These are phyloP conservation scores for Geosiphon pyriformis DNA, from an alignment of 192 early-diverging fungal genomes.

Conservation along the genomic window DNA sequence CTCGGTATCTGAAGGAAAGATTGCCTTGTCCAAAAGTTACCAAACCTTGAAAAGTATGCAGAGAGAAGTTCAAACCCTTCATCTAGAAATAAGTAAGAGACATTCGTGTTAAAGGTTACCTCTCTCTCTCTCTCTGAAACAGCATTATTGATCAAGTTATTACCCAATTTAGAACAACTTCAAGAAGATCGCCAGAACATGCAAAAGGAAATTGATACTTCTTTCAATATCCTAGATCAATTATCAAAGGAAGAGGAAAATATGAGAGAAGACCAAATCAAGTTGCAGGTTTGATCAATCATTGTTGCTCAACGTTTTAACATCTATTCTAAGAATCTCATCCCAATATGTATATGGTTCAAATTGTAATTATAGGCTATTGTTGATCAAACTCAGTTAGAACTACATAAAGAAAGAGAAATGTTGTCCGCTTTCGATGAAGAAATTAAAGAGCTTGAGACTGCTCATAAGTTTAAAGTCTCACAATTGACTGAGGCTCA, in stretches of 20 bases:
- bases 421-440: slow-evolving; percentile 70
- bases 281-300: neutral
- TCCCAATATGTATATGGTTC: neutral
- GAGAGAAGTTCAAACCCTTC: slow-evolving; percentile 56
- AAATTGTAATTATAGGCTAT: slow-evolving; percentile 5
- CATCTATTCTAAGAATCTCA: neutral
- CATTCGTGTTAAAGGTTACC: slow-evolving; percentile 15
- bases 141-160: neutral
- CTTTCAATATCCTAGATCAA: slow-evolving; percentile 42
- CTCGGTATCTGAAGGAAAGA: slow-evolving; percentile 61
- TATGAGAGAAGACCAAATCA: slow-evolving; percentile 26
- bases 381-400: slow-evolving; percentile 47
- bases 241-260: slow-evolving; percentile 39
- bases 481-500: slow-evolving; percentile 60
- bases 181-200: slow-evolving; percentile 40
- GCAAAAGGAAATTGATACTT: slow-evolving; percentile 42
- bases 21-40: slow-evolving; percentile 49
- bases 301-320: neutral
- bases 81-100: slow-evolving; percentile 58
- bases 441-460: slow-evolving; percentile 68
- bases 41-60: slow-evolving; percentile 58
- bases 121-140: neutral
- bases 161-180: slow-evolving; percentile 45
- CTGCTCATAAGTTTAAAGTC: slow-evolving; percentile 58
- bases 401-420: slow-evolving; percentile 57